Percentiles rank a stretch among this genome's conserved stretches.
phyloP scores from a whole-genome alignment of 1,284 basidiomycete genomes.

The Stereum hirsutum region DNA sequence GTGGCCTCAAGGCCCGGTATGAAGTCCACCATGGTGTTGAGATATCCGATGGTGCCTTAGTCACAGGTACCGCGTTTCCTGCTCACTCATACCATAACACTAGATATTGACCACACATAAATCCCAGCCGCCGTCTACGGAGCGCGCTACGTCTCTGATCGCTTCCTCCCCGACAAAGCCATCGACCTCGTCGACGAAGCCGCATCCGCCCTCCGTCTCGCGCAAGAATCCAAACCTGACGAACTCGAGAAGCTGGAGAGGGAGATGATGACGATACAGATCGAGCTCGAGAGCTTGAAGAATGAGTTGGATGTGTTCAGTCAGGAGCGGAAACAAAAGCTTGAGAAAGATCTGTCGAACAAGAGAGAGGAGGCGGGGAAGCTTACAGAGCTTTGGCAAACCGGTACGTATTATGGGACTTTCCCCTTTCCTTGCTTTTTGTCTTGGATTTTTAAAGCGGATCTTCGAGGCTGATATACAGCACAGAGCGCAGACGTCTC shows the following conservation, averaged over 20 bases:
- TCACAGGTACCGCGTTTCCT: slow-evolving; percentile 48
- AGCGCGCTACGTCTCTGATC: slow-evolving; percentile 78
- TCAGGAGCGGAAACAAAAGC: slow-evolving; percentile 56
- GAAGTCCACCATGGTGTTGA: slow-evolving; percentile 91
- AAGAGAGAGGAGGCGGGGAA: slow-evolving; percentile 56
- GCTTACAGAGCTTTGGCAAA: slow-evolving; percentile 67
- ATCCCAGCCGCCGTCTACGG: slow-evolving; percentile 67
- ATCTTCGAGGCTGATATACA: too few species aligned
- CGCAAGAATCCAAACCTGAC: slow-evolving; percentile 88
- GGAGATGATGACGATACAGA: slow-evolving; percentile 81
- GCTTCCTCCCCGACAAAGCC: slow-evolving; percentile 85
- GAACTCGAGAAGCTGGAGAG: slow-evolving; percentile 78
- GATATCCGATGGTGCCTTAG: slow-evolving; percentile 81
- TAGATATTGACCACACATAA: neutral
- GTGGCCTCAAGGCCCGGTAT: slow-evolving; percentile 78
- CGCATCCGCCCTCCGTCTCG: slow-evolving; percentile 78
- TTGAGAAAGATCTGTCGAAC: slow-evolving; percentile 52
- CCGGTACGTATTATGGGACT: slow-evolving; percentile 30
- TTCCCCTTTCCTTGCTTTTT: too few species aligned
- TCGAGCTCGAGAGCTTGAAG: slow-evolving; percentile 85
- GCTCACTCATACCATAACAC: neutral
- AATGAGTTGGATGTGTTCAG: slow-evolving; percentile 84
- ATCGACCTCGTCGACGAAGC: slow-evolving; percentile 91
- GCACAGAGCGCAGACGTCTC: slow-evolving; percentile 71
- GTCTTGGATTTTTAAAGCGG: too few species aligned